Evolutionary conservation across 306 rosid genomes (phyloP).

Genomic region (Gastrolobium bilobum): DNA sequence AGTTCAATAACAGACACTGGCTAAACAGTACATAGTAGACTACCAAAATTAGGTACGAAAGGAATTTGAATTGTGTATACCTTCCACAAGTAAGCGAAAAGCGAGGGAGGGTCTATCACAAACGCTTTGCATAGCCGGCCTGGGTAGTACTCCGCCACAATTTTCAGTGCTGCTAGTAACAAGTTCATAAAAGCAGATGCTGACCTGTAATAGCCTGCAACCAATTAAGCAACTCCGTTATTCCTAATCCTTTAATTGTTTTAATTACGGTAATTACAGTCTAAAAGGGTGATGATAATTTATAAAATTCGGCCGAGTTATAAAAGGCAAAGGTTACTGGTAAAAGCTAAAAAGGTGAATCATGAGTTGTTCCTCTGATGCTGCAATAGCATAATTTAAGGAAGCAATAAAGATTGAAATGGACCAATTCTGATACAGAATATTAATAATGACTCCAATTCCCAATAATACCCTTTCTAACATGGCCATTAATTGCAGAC

Average conservation of each 20-base stretch:
- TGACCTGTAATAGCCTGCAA: conserved; percentile 91
- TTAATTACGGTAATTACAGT: not conserved
- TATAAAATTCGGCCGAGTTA: conserved; percentile 27
- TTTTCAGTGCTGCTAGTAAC: conserved; percentile 75
- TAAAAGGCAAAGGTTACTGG: conserved; percentile 29
- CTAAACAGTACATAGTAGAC: conserved; percentile 44
- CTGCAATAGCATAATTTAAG: conserved; percentile 59
- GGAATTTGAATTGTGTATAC: conserved; percentile 59
- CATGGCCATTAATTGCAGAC: conserved; percentile 36
- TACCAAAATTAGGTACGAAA: conserved; percentile 39
- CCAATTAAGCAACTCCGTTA: not conserved
- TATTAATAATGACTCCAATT: conserved; percentile 58
- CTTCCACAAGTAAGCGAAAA: conserved; percentile 96
- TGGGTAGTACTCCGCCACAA: conserved; percentile 84
- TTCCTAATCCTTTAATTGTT: not conserved
- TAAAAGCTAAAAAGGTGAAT: conserved; percentile 57
- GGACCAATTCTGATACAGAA: conserved; percentile 58
- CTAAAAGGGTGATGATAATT: conserved; percentile 15
- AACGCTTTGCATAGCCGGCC: conserved; percentile 74
- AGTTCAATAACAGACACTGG: conserved; percentile 42
- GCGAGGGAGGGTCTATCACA: conserved; percentile 90
- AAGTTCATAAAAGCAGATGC: conserved; percentile 91
- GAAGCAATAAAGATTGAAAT: conserved; percentile 59
- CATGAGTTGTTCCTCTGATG: conserved; percentile 48
- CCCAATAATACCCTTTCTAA: conserved; percentile 72